Evolutionary conservation across 2,329 filamentous ascomycete genomes (phyloP), one percentile per base, ranked within the genome.

Genomic region (Paramyrothecium roridum): DNA sequence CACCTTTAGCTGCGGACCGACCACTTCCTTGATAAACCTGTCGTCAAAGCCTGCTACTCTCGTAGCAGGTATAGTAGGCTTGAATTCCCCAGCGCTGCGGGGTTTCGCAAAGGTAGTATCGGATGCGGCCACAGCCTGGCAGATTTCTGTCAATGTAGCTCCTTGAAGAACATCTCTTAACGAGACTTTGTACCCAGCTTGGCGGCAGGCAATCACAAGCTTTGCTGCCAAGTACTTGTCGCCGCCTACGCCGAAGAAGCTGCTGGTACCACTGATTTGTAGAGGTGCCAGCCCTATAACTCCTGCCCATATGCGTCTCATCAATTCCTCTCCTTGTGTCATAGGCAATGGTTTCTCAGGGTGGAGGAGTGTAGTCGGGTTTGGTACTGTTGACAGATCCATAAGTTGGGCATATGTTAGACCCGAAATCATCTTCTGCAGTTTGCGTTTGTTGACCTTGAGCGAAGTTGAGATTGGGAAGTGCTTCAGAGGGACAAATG

Each of bases 401-500:
- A 77, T 55, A 1, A 83, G 68, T 55, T 81, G 73, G 2, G 74
- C 67, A 6, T 72, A 72, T 0, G 76, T 74, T 11, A 80, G 57
- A 0, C 72, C 71, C 1, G 72, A 61, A 26, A 77, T 75, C 56
- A 77, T 71, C 57, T 73, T 76, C 54, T 78, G 76, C 8, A 83
- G 71, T 52, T 75, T 75, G 19, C 73, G 69, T 2, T 78, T 72
- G 59, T 82, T 77, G 45, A 82, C 72, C 59, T 83, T 80, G 52
- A 82, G 70, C 0, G 78, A 79, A 0, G 74, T 69, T 0, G 79
- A 81, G 21, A 82, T 62, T 0, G 81, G 81, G 20, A 83, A 70
- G 12, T 70, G 63, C 48, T 71, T 72, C 21, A 83, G 66, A 0
- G 80, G 80, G 3, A 84, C 71, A 50, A 78, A 82, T 2, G 77